Conservation (phyloP, 805 yeast genomes). For the Metschnikowia santaceciliae region DNA sequence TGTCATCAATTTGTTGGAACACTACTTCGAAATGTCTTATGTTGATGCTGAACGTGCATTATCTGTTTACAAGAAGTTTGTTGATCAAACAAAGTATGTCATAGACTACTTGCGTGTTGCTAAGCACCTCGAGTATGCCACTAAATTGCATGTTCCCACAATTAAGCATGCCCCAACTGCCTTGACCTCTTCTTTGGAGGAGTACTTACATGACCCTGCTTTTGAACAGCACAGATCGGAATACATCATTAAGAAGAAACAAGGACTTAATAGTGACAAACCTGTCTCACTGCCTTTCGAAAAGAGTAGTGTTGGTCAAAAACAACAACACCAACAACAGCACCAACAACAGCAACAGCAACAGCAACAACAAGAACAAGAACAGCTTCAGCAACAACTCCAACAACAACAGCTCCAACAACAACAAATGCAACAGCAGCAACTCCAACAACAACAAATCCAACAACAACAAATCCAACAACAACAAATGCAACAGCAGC, state of each 20-base stretch:
- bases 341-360: constrained; percentile 47
- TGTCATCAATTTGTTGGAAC: constrained; percentile 87
- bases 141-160: constrained; percentile 90
- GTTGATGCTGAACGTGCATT: constrained; percentile 84
- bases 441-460: background rate
- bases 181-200: constrained; percentile 78
- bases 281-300: background rate
- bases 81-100: constrained; percentile 79
- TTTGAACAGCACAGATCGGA: constrained; percentile 78
- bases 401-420: background rate
- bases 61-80: constrained; percentile 78
- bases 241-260: constrained; percentile 64
- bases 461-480: background rate
- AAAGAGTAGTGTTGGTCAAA: constrained; percentile 24
- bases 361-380: constrained; percentile 28
- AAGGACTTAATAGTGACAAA: background rate
- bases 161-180: constrained; percentile 97
- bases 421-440: background rate
- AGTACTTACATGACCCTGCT: constrained; percentile 81
- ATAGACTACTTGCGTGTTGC: constrained; percentile 86
- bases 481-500: background rate
- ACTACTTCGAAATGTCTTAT: constrained; percentile 88
- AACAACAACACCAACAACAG: constrained; percentile 43
- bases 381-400: background rate
- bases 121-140: constrained; percentile 78